Percentiles rank a stretch among this genome's conserved stretches.
Evolutionary conservation across 768 basidiomycete genomes (phyloP).

Genomic region (Tricholoma terreum): DNA sequence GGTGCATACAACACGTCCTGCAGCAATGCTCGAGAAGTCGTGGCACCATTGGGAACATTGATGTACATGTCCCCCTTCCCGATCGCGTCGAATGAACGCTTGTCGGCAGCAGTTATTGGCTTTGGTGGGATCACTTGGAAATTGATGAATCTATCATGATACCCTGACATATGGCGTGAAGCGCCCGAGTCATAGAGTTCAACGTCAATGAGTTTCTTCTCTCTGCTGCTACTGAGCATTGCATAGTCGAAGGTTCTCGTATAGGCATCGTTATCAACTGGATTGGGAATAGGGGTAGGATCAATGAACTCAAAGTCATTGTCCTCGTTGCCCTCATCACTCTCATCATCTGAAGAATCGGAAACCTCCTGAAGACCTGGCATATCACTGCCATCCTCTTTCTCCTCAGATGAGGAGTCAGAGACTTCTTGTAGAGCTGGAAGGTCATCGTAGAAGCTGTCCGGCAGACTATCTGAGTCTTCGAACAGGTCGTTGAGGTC

Average conservation of each 20-base stretch:
- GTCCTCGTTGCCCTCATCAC: too few relatives aligned
- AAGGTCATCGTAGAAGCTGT: not conserved
- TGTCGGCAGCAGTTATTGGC: conserved; percentile 22
- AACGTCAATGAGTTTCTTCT: conserved; percentile 7
- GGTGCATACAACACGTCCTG: conserved; percentile 10
- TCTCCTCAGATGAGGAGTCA: too few relatives aligned
- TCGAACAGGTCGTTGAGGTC: not conserved
- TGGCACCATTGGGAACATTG: conserved; percentile 17
- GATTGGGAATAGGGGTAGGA: not conserved
- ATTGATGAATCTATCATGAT: conserved; percentile 15
- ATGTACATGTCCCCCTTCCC: conserved; percentile 22
- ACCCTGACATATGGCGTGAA: conserved; percentile 11
- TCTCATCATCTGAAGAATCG: too few relatives aligned
- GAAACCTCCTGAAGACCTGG: too few relatives aligned
- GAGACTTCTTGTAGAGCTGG: not conserved
- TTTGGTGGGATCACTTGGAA: conserved; percentile 15
- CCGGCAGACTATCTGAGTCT: not conserved
- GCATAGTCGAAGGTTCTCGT: not conserved
- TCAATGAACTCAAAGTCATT: not conserved
- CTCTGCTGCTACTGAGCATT: not conserved
- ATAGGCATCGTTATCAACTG: not conserved
- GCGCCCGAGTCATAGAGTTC: conserved; percentile 18
- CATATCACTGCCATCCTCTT: too few relatives aligned
- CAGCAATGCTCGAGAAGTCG: conserved; percentile 2
- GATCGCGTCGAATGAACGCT: conserved; percentile 16